Evolutionary conservation across 2,329 filamentous ascomycete species (phyloP).

Genomic region (Ceratocystis ficicola): DNA sequence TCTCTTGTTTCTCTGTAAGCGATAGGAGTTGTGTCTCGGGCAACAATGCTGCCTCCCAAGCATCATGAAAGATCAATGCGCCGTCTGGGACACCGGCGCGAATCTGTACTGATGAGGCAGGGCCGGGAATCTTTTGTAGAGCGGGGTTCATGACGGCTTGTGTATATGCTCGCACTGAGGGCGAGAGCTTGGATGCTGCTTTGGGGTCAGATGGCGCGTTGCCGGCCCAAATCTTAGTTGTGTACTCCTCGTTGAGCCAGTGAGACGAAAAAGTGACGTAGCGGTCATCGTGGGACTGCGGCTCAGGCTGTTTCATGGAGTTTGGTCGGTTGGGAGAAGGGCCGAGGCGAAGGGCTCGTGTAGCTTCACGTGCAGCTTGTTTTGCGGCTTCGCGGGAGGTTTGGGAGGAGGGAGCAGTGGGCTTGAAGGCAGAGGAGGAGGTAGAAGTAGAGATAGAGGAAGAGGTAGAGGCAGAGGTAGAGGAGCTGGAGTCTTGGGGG

Average conservation of each 20-base stretch:
- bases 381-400: conserved; percentile 17
- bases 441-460: conserved; percentile 23
- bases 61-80: conserved; percentile 38
- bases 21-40: not conserved
- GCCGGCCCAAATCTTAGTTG: conserved; percentile 27
- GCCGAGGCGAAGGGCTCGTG: conserved; percentile 17
- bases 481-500: conserved; percentile 25
- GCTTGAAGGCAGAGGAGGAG: conserved; percentile 14
- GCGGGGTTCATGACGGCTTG: conserved; percentile 31
- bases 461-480: conserved; percentile 20
- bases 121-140: conserved; percentile 32
- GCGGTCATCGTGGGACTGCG: conserved; percentile 16
- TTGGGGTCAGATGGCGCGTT: conserved; percentile 24
- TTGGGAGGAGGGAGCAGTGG: conserved; percentile 8
- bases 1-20: conserved; percentile 9
- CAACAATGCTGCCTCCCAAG: conserved; percentile 42
- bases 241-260: conserved; percentile 26
- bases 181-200: conserved; percentile 6
- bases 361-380: conserved; percentile 16
- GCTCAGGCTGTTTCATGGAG: conserved; percentile 11
- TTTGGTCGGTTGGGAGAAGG: conserved; percentile 16
- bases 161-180: conserved; percentile 22
- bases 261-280: conserved; percentile 24
- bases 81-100: conserved; percentile 38
- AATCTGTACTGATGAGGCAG: conserved; percentile 39